These are phyloP conservation scores for Rhizopus stolonifer DNA, from an alignment of 371 early-diverging fungal genomes.

Conservation along the genomic window DNA sequence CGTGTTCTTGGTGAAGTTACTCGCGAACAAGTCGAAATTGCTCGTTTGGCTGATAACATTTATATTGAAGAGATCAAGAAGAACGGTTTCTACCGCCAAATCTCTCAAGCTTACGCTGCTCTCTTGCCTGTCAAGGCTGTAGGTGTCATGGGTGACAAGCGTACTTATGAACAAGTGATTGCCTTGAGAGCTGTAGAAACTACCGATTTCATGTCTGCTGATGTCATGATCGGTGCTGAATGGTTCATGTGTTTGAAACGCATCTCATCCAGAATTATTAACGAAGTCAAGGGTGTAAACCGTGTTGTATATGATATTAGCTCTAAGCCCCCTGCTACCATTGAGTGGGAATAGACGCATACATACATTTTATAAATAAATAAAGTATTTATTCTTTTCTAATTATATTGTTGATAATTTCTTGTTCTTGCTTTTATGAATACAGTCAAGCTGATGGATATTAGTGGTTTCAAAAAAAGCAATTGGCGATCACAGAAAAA, in stretches of 20 bases:
- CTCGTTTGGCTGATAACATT: constrained; percentile 91
- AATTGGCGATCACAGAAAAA: no score
- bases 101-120: constrained; percentile 97
- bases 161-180: constrained; percentile 98
- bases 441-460: no score
- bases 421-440: no score
- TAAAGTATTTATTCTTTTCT: not conserved
- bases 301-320: constrained; percentile 94
- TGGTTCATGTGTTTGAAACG: constrained; percentile 72
- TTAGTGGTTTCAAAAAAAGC: no score
- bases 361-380: not conserved
- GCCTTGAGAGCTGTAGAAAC: constrained; percentile 95
- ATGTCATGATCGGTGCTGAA: constrained; percentile 73
- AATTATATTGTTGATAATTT: no score
- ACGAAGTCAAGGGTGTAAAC: constrained; percentile 97
- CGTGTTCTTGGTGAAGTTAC: constrained; percentile 96
- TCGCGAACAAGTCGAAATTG: constrained; percentile 88
- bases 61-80: constrained; percentile 98
- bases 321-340: constrained; percentile 96
- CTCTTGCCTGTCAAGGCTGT: constrained; percentile 93
- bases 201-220: constrained; percentile 97
- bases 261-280: constrained; percentile 93
- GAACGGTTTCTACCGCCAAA: constrained; percentile 92
- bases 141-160: constrained; percentile 98
- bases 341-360: constrained; percentile 87